These are phyloP conservation scores for Dendrocalamus sinicus DNA, from an alignment of 176 grass and related monocot genomes.

Conservation along the genomic window DNA sequence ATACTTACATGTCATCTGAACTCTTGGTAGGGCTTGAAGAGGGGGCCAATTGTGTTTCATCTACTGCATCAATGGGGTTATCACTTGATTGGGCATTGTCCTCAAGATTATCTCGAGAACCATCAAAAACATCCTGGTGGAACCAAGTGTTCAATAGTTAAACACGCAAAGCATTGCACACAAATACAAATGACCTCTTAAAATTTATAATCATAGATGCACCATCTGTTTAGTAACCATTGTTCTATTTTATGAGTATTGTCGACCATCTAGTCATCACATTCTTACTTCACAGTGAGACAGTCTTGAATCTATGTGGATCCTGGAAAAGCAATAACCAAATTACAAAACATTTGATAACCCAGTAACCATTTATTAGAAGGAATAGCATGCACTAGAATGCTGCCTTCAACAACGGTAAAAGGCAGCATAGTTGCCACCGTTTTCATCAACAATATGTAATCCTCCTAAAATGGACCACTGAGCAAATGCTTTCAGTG, in stretches of 20 bases:
- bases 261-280: neutral
- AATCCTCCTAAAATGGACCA: neutral
- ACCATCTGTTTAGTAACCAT: neutral
- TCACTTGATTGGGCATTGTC: constrained; percentile 47
- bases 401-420: neutral
- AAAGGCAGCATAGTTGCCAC: neutral
- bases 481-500: neutral
- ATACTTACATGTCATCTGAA: constrained; percentile 62
- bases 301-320: neutral
- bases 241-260: constrained; percentile 28
- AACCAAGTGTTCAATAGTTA: constrained; percentile 39
- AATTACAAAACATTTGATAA: neutral
- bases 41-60: constrained; percentile 43
- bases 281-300: constrained; percentile 6
- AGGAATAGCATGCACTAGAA: neutral
- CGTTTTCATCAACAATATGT: neutral
- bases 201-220: neutral
- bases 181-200: constrained; percentile 13
- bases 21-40: constrained; percentile 57
- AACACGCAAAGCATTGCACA: constrained; percentile 25
- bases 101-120: constrained; percentile 34
- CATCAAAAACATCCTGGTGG: constrained; percentile 42
- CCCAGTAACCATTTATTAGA: constrained; percentile 10
- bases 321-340: neutral
- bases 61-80: constrained; percentile 24